These are phyloP conservation scores for Exophiala xenobiotica DNA, from an alignment of 2,329 filamentous ascomycete genomes.

Conservation along the genomic window DNA sequence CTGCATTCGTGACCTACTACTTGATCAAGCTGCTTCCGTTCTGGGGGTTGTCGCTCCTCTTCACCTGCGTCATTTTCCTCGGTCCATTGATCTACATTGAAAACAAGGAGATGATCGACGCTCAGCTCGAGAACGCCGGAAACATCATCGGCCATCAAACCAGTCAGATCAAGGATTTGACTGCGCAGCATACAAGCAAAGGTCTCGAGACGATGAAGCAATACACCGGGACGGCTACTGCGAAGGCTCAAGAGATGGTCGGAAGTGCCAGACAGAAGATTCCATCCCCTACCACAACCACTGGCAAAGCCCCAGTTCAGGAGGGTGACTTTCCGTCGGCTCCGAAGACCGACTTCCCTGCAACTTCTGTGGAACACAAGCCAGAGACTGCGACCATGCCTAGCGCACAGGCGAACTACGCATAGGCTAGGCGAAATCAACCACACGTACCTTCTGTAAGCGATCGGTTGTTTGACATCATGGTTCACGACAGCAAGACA, in stretches of 20 bases:
- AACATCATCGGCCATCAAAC: slow-evolving; percentile 59
- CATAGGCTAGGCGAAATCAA: not conserved
- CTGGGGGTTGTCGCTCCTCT: slow-evolving; percentile 62
- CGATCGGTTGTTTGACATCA: not conserved
- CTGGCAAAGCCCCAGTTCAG: slow-evolving; percentile 39
- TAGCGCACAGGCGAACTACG: slow-evolving; percentile 5
- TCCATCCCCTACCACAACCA: slow-evolving; percentile 18
- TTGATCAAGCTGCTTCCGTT: slow-evolving; percentile 65
- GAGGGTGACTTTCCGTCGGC: slow-evolving; percentile 53
- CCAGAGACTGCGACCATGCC: slow-evolving; percentile 1
- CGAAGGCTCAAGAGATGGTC: slow-evolving; percentile 58
- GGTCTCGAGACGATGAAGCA: slow-evolving; percentile 58
- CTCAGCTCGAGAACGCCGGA: slow-evolving; percentile 56
- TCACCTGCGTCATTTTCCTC: slow-evolving; percentile 57
- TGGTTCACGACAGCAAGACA: not conserved
- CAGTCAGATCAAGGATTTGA: slow-evolving; percentile 59
- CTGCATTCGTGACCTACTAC: slow-evolving; percentile 61
- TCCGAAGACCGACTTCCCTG: slow-evolving; percentile 39
- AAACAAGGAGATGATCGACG: slow-evolving; percentile 65
- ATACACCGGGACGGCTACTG: slow-evolving; percentile 60
- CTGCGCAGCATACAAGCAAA: slow-evolving; percentile 59
- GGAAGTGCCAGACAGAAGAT: slow-evolving; percentile 36
- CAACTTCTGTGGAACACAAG: slow-evolving; percentile 1
- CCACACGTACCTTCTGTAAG: not conserved
- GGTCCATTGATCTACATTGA: slow-evolving; percentile 62